phyloP scores from a whole-genome alignment of 495 filamentous ascomycete genomes.

The Jackrogersella multiformis region DNA sequence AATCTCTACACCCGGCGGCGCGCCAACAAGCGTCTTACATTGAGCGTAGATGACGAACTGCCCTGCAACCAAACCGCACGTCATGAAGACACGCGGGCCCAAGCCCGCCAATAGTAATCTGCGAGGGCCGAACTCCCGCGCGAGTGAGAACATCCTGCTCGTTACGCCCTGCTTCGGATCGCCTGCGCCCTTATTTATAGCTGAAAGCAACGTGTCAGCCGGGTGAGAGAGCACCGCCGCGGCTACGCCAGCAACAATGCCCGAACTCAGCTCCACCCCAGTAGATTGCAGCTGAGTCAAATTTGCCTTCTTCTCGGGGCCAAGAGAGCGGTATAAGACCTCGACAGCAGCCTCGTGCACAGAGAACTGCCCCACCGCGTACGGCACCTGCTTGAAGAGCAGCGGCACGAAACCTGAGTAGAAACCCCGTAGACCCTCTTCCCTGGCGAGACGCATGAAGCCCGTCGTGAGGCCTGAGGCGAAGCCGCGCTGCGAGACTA shows the following conservation, averaged over 20 bases:
- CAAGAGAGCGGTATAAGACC: conserved; percentile 47
- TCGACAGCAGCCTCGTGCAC: conserved; percentile 50
- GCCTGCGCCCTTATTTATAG: conserved; percentile 80
- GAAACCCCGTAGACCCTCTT: conserved; percentile 77
- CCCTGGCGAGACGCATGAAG: conserved; percentile 72
- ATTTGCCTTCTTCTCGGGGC: conserved; percentile 46
- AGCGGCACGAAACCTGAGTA: conserved; percentile 82
- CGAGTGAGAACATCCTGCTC: conserved; percentile 49
- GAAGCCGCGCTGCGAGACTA: conserved; percentile 77
- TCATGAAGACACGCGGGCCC: conserved; percentile 51
- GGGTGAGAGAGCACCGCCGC: conserved; percentile 87
- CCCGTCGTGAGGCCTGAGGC: conserved; percentile 71
- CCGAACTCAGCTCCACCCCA: conserved; percentile 80
- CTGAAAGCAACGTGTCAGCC: conserved; percentile 87
- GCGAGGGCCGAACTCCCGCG: conserved; percentile 48
- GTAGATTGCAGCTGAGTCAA: conserved; percentile 62
- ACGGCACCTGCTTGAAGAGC: conserved; percentile 74
- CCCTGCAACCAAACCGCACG: conserved; percentile 48
- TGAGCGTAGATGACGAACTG: conserved; percentile 54
- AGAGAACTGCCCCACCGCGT: conserved; percentile 50
- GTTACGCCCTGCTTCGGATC: conserved; percentile 46
- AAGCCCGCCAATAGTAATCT: conserved; percentile 45
- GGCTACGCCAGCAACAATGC: conserved; percentile 86
- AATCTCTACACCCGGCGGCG: conserved; percentile 49
- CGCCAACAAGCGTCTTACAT: conserved; percentile 49